These are phyloP conservation scores for Vaccinium macrocarpon DNA, from an alignment of 148 eudicot genomes.

Conservation along the genomic window DNA sequence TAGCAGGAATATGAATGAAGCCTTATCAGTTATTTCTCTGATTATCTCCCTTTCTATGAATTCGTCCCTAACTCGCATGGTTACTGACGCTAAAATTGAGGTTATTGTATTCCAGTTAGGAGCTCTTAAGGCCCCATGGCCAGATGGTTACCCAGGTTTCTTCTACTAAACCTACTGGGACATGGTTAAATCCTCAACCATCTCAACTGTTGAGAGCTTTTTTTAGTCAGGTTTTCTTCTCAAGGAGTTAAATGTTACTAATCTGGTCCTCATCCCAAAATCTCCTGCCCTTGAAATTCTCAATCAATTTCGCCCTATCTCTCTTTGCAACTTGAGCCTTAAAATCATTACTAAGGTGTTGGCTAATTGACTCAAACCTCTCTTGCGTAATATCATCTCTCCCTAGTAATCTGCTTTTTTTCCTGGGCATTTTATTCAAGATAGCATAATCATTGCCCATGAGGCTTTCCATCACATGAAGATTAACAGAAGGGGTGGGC, in stretches of 20 bases:
- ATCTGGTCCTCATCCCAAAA: not conserved
- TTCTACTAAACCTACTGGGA: not conserved
- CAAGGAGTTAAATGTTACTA: not conserved
- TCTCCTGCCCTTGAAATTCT: not conserved
- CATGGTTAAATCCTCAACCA: not conserved
- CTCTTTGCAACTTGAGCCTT: not conserved
- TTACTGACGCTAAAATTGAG: not conserved
- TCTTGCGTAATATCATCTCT: not conserved
- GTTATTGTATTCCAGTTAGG: not conserved
- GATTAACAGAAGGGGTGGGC: not conserved
- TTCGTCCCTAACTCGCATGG: not conserved
- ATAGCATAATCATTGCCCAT: not conserved
- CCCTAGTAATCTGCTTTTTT: not conserved
- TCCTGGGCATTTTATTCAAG: not conserved
- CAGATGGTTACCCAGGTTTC: not conserved
- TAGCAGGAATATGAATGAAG: not conserved
- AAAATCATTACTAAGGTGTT: not conserved
- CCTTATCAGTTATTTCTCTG: no score
- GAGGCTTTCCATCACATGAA: not conserved
- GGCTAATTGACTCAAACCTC: not conserved
- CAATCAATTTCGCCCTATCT: not conserved
- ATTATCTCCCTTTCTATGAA: not conserved
- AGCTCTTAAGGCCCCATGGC: not conserved
- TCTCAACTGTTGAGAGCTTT: not conserved
- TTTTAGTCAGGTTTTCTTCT: not conserved